A percentile compares a stretch with the other conserved stretches of the same genome.
phyloP scores from a whole-genome alignment of 352 stramenopile species.

The Phytophthora kernoviae region DNA sequence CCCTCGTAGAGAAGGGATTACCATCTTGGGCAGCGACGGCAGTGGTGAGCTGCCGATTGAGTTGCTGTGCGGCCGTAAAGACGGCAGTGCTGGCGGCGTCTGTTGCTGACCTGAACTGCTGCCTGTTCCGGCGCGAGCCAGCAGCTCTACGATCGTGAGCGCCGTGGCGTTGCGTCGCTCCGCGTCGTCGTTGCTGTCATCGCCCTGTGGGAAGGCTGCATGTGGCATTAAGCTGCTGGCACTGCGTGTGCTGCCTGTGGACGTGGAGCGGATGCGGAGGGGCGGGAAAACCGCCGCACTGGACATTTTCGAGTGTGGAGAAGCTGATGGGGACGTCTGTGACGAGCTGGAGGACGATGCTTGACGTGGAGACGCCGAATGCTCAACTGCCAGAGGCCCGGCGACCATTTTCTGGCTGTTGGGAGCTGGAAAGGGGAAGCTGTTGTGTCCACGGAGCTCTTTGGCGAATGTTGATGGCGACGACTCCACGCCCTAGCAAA shows the following conservation, averaged over 20 bases:
- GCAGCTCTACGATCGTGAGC: slow-evolving; percentile 45
- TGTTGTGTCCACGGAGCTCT: slow-evolving; percentile 16
- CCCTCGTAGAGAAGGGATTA: slow-evolving; percentile 29
- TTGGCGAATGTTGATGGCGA: slow-evolving; percentile 48
- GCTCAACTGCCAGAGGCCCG: slow-evolving; percentile 31
- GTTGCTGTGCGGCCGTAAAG: slow-evolving; percentile 24
- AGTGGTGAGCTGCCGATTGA: slow-evolving; percentile 17
- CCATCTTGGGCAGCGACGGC: slow-evolving; percentile 45
- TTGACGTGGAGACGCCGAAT: slow-evolving; percentile 22
- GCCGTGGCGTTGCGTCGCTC: slow-evolving; percentile 44
- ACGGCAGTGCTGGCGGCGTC: slow-evolving; percentile 21
- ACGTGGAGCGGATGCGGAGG: slow-evolving; percentile 26
- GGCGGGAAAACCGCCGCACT: slow-evolving; percentile 31
- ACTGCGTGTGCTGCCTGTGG: slow-evolving; percentile 3
- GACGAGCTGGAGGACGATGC: slow-evolving; percentile 7
- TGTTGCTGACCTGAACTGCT: slow-evolving; percentile 16
- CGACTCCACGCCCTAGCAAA: slow-evolving; percentile 19
- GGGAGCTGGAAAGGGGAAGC: neutral
- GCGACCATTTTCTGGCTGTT: slow-evolving; percentile 17
- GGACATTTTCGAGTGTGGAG: slow-evolving; percentile 11
- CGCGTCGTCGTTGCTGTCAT: slow-evolving; percentile 33
- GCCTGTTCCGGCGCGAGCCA: slow-evolving; percentile 25
- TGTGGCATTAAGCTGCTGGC: slow-evolving; percentile 27
- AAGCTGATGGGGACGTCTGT: slow-evolving; percentile 7
- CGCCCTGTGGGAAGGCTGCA: slow-evolving; percentile 25